Evolutionary conservation across 108 stramenopile species (phyloP), one percentile per base, ranked within the genome.

Genomic region (Pseudonitzschia multiseries): DNA sequence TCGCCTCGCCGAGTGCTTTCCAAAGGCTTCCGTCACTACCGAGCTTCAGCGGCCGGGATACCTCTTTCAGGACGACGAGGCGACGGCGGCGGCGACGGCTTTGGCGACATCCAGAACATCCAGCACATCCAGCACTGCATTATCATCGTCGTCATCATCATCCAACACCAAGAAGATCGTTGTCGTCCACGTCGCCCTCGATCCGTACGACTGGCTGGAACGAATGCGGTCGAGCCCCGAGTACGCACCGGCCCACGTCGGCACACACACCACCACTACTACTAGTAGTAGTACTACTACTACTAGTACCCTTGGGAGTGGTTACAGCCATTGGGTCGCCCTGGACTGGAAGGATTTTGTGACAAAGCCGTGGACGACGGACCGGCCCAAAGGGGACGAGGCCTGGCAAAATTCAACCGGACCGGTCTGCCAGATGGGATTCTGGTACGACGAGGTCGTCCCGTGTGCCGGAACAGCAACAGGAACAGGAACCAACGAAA

Each of bases 121-220:
- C n/a, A n/a, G n/a, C n/a, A n/a, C n/a, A n/a, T n/a, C n/a, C n/a
- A n/a, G n/a, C n/a, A n/a, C n/a, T n/a, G n/a, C n/a, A n/a, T n/a
- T n/a, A n/a, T n/a, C n/a, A n/a, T n/a, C n/a, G n/a, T n/a, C n/a
- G n/a, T n/a, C n/a, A n/a, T n/a, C n/a, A n/a, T n/a, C n/a, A n/a
- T n/a, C n/a, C n/a, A n/a, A n/a, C n/a, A n/a, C n/a, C n/a, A n/a
- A n/a, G n/a, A n/a, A 44, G 0, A 76, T 76, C 0, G 57, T 83
- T 26, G 78, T 87, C 5, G 66, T 87, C 24, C 70, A 84, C 46
- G 22, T 85, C 8, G 77, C 78, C 28, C 56, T 81, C 31, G 77
- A 85, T 63, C 63, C 76, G 15, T 85, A 79, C 57, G 81, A 83
- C 54, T 87, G 87, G 87, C 69, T 85, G 46, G 81, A 87, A 52